Percentiles rank a stretch among this genome's conserved stretches.
phyloP scores from a whole-genome alignment of 306 rosid genomes.

The Ceratonia siliqua region DNA sequence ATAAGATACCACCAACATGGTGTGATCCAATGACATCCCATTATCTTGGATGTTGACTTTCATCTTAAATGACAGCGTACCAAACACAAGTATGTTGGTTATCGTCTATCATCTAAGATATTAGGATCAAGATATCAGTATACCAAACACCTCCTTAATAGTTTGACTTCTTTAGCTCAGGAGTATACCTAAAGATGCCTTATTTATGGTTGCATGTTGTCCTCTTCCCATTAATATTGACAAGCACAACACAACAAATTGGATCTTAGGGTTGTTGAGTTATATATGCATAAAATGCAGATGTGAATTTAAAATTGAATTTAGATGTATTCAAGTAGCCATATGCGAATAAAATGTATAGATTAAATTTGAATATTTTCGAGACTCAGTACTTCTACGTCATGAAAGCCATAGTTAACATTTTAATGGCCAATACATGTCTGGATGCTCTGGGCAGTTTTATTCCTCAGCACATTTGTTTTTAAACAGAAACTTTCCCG shows the following conservation, averaged over 20 bases:
- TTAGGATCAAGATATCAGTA: no score
- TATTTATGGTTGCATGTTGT: no score
- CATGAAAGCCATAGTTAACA: not conserved
- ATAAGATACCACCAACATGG: no score
- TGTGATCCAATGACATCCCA: no score
- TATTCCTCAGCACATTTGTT: not conserved
- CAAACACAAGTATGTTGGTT: no score
- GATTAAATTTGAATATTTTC: no score
- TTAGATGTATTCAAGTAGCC: slow-evolving; percentile 11
- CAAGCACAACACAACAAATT: not conserved
- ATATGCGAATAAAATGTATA: not conserved
- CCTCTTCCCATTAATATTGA: not conserved
- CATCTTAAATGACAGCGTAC: no score
- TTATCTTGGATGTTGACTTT: no score
- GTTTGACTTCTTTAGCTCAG: not conserved
- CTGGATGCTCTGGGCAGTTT: not conserved
- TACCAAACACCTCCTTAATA: no score
- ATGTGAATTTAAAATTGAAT: slow-evolving; percentile 5
- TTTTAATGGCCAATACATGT: not conserved
- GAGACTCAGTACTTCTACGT: not conserved
- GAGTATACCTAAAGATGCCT: not conserved
- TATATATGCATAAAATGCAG: not conserved
- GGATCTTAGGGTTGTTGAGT: not conserved
- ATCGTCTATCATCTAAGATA: no score
- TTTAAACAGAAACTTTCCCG: not conserved